Conservation (phyloP, 1,284 basidiomycete genomes). For the Chiua sp. region DNA sequence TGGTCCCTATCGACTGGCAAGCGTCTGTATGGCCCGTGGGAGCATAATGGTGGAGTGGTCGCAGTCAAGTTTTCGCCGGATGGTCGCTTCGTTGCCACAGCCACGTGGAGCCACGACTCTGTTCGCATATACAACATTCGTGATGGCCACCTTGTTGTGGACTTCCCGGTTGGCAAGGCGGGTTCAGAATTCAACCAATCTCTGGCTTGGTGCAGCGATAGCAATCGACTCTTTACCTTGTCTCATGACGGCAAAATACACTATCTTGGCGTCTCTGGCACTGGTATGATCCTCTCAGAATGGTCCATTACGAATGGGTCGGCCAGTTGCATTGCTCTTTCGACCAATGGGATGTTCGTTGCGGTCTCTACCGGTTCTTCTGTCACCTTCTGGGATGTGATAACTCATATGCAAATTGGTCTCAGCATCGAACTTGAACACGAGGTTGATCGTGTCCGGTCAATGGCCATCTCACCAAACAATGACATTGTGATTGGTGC, state of each 20-base stretch:
- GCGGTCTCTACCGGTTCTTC: background rate
- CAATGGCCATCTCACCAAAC: background rate
- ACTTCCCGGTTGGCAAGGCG: background rate
- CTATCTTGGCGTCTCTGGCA: background rate
- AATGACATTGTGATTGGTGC: background rate
- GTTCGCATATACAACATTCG: background rate
- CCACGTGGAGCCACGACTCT: background rate
- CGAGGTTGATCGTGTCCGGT: background rate
- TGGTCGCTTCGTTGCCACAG: background rate
- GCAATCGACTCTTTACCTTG: background rate
- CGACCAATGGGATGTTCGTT: background rate
- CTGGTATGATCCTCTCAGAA: background rate
- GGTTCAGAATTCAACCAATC: background rate
- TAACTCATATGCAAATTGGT: background rate
- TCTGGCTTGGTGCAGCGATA: background rate
- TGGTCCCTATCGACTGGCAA: background rate
- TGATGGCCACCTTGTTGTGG: background rate
- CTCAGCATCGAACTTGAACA: background rate
- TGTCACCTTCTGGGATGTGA: background rate
- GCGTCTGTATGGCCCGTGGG: background rate
- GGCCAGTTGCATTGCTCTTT: background rate
- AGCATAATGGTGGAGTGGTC: background rate
- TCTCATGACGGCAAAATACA: background rate
- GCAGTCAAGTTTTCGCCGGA: background rate
- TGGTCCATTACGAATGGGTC: background rate